Base-by-base conservation (phyloP, 169 alveolate genomes). In the Besnoitia besnoiti region DNA sequence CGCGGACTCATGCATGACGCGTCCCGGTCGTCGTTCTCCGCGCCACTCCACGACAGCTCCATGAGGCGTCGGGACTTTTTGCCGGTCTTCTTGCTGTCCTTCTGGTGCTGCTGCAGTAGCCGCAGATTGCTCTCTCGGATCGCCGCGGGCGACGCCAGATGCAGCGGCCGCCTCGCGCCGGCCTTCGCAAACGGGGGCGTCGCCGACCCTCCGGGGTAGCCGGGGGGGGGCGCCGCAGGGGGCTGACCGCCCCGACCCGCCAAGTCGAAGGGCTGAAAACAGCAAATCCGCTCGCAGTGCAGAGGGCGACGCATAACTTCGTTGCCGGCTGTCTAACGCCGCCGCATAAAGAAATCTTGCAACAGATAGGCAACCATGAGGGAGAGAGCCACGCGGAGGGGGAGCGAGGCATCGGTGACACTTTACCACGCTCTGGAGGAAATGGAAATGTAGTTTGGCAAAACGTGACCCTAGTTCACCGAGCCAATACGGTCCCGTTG, bases 21-120 rank as follows among this genome's bases (percentile, higher is more conserved):
- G 46, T 73, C 55, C 59, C 30, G 7, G 55, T 77, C 55, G 16
- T 77, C 87, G 7, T 77, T 55, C 30, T 35, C n/a, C 55, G 19
- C 10, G n/a, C 87, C 87, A 30, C 35, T 42, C 87, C 87, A 77
- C 21, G 87, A 77, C 61, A 77, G 8, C 21, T 77, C 87, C 87
- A 77, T 37, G 40, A 77, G 59, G 0, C 40, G 37, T 35, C 55
- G 1, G 61, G 87, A 77, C 87, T 77, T 77, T 55, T 77, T 77
- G 61, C 55, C 37, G 50, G 39, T n/a, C 21, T 8, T 33, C 80
- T 33, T 35, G 39, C 80, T 42, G 33, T 77, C 87, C 59, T 77
- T 77, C 33, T 40, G 87, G 39, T 67, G 80, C 87, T 77, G 87
- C 30, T 77, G 59, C 87, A 77, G 27, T 27, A 77, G 47, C 8